Percentiles rank a stretch among this genome's conserved stretches.
Evolutionary conservation across 2,329 filamentous ascomycete species (phyloP).

Genomic region (Diaporthe humulicola): DNA sequence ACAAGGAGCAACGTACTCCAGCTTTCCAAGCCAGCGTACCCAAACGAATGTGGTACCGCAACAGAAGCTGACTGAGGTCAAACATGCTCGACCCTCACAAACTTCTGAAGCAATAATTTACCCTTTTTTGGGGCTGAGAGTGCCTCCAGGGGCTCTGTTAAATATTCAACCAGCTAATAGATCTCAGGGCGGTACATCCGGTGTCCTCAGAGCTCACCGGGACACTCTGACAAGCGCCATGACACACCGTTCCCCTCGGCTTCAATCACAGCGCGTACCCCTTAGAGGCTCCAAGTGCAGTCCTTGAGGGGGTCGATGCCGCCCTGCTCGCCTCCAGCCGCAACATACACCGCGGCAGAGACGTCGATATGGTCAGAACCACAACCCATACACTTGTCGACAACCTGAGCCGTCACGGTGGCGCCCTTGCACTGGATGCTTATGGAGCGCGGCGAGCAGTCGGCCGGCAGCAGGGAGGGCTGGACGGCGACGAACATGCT

Average conservation of each 20-base stretch:
- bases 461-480: slow-evolving; percentile 24
- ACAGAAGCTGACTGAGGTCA: background rate
- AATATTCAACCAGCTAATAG: background rate
- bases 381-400: slow-evolving; percentile 41
- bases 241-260: too few species aligned
- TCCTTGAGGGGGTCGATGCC: background rate
- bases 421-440: slow-evolving; percentile 42
- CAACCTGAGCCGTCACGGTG: slow-evolving; percentile 42
- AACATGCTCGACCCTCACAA: background rate
- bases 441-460: slow-evolving; percentile 14
- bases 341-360: slow-evolving; percentile 30
- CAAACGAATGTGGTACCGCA: background rate
- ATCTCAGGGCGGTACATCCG: background rate
- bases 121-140: background rate
- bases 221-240: background rate
- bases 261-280: background rate
- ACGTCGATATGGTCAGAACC: slow-evolving; percentile 26
- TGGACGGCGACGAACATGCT: slow-evolving; percentile 37
- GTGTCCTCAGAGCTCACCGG: background rate
- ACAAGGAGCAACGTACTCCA: background rate
- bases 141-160: background rate
- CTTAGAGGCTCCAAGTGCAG: slow-evolving; percentile 10
- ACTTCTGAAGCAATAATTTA: background rate
- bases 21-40: background rate
- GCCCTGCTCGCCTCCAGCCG: background rate